Evolutionary conservation across 179 eudicot species (phyloP).

Genomic region (Heliamphora pulchella): DNA sequence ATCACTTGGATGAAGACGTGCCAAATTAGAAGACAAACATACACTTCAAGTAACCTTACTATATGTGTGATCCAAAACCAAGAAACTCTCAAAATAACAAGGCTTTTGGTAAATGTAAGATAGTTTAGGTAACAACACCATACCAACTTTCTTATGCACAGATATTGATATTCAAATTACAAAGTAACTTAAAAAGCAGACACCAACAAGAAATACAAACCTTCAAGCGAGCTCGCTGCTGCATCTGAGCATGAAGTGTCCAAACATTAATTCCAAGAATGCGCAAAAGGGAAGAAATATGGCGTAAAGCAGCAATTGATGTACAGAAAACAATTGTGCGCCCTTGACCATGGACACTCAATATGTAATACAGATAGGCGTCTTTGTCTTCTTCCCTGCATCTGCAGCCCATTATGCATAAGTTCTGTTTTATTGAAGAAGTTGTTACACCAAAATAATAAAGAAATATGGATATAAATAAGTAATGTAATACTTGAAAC

Average conservation of each 20-base stretch:
- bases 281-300: constrained; percentile 61
- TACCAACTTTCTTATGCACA: background rate
- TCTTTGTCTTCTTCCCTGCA: constrained; percentile 93
- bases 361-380: constrained; percentile 79
- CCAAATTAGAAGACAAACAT: background rate
- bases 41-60: background rate
- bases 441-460: background rate
- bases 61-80: background rate
- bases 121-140: background rate
- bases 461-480: background rate
- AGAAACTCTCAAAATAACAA: background rate
- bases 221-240: constrained; percentile 94
- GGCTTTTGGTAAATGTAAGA: background rate
- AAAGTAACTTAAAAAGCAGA: background rate
- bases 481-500: background rate
- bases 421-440: background rate
- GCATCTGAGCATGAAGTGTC: constrained; percentile 87
- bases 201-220: constrained; percentile 26
- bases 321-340: constrained; percentile 91
- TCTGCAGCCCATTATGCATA: constrained; percentile 33
- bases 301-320: constrained; percentile 83
- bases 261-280: constrained; percentile 52
- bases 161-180: background rate
- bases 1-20: background rate
- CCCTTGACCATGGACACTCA: constrained; percentile 88